phyloP scores from a whole-genome alignment of 345 rosid species.

The Linum trigynum region DNA sequence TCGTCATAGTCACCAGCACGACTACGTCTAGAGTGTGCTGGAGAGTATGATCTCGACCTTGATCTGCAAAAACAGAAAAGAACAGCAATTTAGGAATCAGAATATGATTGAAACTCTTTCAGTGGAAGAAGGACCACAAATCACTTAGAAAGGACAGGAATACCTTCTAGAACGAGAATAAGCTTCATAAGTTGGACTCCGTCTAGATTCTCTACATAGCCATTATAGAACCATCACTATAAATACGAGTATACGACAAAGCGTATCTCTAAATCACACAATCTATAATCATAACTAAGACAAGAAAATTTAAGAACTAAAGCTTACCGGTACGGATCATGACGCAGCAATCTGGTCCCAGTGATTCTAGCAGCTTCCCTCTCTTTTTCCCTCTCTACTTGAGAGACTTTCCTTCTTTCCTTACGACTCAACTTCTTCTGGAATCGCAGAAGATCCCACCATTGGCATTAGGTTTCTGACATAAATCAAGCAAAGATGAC shows the following conservation, averaged over 20 bases:
- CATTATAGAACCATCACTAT: constrained; percentile 10
- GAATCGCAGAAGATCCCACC: constrained; percentile 20
- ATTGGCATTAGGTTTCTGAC: neutral
- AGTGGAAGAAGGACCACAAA: neutral
- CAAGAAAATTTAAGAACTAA: neutral
- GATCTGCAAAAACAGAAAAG: constrained; percentile 27
- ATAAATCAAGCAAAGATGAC: constrained; percentile 8
- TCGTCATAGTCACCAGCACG: constrained; percentile 61
- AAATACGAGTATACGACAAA: constrained; percentile 1
- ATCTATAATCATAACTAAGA: neutral
- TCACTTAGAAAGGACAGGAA: neutral
- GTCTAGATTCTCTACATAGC: constrained; percentile 56
- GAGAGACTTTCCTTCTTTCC: constrained; percentile 95
- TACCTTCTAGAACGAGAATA: constrained; percentile 86
- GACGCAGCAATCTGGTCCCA: constrained; percentile 59
- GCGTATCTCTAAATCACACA: neutral
- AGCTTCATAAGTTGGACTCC: constrained; percentile 95
- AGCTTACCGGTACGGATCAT: constrained; percentile 78
- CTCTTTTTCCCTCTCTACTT: constrained; percentile 86
- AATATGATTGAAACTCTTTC: neutral
- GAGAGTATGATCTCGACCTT: constrained; percentile 75
- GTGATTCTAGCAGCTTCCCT: constrained; percentile 59
- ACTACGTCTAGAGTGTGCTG: constrained; percentile 54
- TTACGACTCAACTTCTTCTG: constrained; percentile 94
- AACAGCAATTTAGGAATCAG: neutral